Evolutionary conservation across 768 basidiomycete species (phyloP), one percentile per base, ranked within the genome.

Genomic region (Leccinum olivaceopallidum): DNA sequence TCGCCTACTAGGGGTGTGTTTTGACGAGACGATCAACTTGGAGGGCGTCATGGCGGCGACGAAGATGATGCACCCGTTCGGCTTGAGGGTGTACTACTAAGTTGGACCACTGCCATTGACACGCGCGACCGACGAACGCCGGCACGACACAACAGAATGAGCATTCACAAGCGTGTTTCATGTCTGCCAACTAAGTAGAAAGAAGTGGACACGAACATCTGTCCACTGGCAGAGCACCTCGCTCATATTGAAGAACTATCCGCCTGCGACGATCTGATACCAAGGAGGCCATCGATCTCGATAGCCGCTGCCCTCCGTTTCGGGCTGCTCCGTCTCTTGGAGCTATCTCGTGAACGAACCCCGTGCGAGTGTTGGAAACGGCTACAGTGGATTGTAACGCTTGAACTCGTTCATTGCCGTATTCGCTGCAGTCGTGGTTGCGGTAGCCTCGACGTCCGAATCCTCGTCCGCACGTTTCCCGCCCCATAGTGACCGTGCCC

Each of bases 41-140:
- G 78, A 76, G 0, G 87, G 82, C 0, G 89, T 88, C 10, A 98
- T 81, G 0, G 95, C 90, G 0, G 88, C 89, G 67, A 98, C 88
- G 76, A 98, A 94, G 67, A 99, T 95, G 74, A 98, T 92, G 73
- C 95, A 98, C 8, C 95, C 96, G 63, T 98, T 98, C 0, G 93
- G 94, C 72, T 98, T 99, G 55, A 94, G 80, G 18, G 87, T 85
- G 69, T 97, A 98, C 96, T 97, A 98, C 96, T 30, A 30, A 8
- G 69, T 0, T 94, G 1, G 78, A 70, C 94, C 95, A 97, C 94
- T 96, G 59, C 28, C 28, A 30, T 28, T 56, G 39, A n/a, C 39
- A 9, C 3, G 10, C 18, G 48, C 56, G 30, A 57, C 8, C 20
- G 24, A 56, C 14, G 2, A 13, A 5, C 26, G 26, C 26, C 13